A percentile compares a stretch with the other conserved stretches of the same genome.
phyloP scores from a whole-genome alignment of 257 asterid species.

The Mitragyna speciosa region DNA sequence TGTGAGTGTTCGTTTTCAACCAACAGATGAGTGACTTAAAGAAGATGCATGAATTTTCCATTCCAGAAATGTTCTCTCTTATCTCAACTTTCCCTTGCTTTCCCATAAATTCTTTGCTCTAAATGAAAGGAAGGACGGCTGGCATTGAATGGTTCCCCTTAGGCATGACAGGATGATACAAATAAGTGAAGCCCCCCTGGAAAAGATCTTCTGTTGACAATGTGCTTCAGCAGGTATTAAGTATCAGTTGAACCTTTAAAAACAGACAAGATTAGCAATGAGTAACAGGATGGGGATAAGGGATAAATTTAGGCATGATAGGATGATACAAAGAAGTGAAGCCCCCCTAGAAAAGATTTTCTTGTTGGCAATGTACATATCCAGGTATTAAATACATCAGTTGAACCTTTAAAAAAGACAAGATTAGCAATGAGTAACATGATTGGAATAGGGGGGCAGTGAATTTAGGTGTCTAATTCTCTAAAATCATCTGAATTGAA shows the following conservation, averaged over 20 bases:
- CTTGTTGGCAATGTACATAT: too few relatives aligned
- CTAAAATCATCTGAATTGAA: neutral
- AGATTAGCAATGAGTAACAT: too few relatives aligned
- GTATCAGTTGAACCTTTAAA: neutral
- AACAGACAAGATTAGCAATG: neutral
- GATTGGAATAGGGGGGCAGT: neutral
- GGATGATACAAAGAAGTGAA: too few relatives aligned
- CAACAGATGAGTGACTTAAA: neutral
- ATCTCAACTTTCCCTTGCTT: neutral
- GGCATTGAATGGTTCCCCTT: conserved; percentile 10
- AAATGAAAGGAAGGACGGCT: too few relatives aligned
- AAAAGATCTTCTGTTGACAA: neutral
- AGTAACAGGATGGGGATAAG: too few relatives aligned
- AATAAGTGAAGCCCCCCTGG: neutral
- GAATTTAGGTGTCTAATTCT: neutral
- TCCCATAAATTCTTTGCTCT: too few relatives aligned
- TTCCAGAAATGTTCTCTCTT: neutral
- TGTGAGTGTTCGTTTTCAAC: conserved; percentile 16
- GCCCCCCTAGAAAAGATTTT: too few relatives aligned
- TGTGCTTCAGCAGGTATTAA: neutral
- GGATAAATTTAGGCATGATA: too few relatives aligned
- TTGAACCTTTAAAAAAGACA: too few relatives aligned
- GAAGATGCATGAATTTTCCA: conserved; percentile 8
- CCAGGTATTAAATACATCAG: too few relatives aligned
- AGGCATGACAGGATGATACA: neutral